Percentiles rank a stretch among this genome's conserved stretches.
These are phyloP conservation scores for Mayamaea pseudoterrestris DNA, from an alignment of 108 stramenopile genomes.

Conservation along the genomic window DNA sequence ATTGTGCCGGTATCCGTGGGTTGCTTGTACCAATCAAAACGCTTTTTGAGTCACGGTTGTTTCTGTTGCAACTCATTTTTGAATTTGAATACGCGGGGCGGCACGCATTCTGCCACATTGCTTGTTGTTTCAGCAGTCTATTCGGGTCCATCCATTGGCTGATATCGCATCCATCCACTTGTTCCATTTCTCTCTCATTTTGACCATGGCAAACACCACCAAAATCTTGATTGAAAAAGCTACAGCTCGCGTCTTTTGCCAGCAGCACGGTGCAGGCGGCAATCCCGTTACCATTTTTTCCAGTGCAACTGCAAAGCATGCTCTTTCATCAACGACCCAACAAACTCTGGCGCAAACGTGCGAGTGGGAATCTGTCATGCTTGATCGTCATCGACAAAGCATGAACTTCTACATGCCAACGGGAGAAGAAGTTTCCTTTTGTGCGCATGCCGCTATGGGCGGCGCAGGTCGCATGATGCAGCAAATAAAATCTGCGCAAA, in stretches of 20 bases:
- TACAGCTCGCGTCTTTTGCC: slow-evolving; percentile 31
- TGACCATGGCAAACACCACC: not conserved
- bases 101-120: too few species aligned
- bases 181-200: not conserved
- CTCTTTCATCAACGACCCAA: slow-evolving; percentile 15
- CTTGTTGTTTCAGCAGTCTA: too few species aligned
- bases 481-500: not conserved
- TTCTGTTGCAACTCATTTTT: too few species aligned
- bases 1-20: too few species aligned
- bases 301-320: not conserved
- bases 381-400: slow-evolving; percentile 5
- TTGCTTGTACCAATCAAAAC: too few species aligned
- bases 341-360: slow-evolving; percentile 38
- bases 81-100: too few species aligned
- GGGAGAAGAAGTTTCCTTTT: slow-evolving; percentile 60
- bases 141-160: too few species aligned
- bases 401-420: slow-evolving; percentile 58
- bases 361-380: slow-evolving; percentile 56
- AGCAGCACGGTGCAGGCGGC: slow-evolving; percentile 15
- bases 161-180: too few species aligned
- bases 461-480: slow-evolving; percentile 14
- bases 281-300: slow-evolving; percentile 63
- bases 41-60: too few species aligned
- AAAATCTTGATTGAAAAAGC: slow-evolving; percentile 15
- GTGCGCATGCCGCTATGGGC: slow-evolving; percentile 68